Evolutionary conservation across 2,329 filamentous ascomycete genomes (phyloP), one percentile per base, ranked within the genome.

Genomic region (Ascochyta lentis): DNA sequence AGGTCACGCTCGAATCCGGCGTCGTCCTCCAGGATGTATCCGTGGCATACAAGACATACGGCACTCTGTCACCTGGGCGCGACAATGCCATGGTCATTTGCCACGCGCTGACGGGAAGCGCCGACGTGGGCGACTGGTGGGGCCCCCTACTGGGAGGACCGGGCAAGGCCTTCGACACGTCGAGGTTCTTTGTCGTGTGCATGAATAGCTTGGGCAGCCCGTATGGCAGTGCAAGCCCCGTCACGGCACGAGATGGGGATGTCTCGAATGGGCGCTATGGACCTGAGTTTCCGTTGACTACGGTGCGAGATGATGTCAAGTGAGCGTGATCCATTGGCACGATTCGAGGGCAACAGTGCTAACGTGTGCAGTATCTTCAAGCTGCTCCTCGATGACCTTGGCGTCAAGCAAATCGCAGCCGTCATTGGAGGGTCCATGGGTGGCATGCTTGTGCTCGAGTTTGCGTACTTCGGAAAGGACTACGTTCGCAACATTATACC

Each of bases 261-360:
- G 78, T 84, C 15, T 81, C 80, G 47, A 87, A 90, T 60, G 92
- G 86, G 16, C 85, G 85, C 65, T 99, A 99, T 71, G 95, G 95
- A 0, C 95, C 95, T 1, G 95, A 99, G 71, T 99, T 99, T 66
- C 95, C 95, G 42, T 79, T 99, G 61, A 97, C 95, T 1, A 98
- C 95, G 0, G 91, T 99, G 61, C 84, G 94, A 63, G 95, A 99
- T 73, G 95, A 99, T 79, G 94, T 98, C 49, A 92, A 90, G 90
- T 95, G 79, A 79, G 89, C 75, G 22, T 13, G 33, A 15, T 13
- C 16, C 27, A 12, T 39, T 38, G 13, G 37, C 42, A 9, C 16
- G 35, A 7, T 37, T 4, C 35, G 27, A 37, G 43, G 27, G 56
- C 40, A n/a, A 38, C 15, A 38, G 58, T 63, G 34, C 59, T 66